Conservation (phyloP, 2,329 filamentous ascomycete genomes). For the Exserohilum turcica region DNA sequence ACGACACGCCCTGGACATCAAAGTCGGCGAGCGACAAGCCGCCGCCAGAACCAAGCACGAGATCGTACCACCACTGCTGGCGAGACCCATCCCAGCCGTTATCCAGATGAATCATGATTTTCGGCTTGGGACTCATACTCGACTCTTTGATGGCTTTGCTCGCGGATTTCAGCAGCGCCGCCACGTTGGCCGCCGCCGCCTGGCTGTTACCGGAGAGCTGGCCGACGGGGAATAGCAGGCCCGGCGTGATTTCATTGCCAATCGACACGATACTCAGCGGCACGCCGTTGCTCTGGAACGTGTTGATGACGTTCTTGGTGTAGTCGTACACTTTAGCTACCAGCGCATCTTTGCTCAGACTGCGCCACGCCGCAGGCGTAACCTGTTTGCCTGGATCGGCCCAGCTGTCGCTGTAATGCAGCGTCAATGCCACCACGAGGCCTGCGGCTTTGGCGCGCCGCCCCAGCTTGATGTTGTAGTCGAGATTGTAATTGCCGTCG, state of each 20-base stretch:
- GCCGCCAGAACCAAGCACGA: constrained; percentile 52
- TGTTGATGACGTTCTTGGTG: constrained; percentile 65
- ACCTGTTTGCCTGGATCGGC: constrained; percentile 69
- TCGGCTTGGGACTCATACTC: constrained; percentile 60
- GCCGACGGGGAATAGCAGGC: constrained; percentile 70
- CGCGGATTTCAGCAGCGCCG: constrained; percentile 67
- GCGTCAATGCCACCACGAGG: constrained; percentile 64
- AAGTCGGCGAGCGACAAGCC: constrained; percentile 61
- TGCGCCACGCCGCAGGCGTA: constrained; percentile 67
- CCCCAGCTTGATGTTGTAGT: constrained; percentile 72
- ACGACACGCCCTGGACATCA: constrained; percentile 74
- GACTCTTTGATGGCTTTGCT: constrained; percentile 69
- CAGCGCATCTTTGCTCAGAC: constrained; percentile 62
- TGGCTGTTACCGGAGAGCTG: constrained; percentile 59
- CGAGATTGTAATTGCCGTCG: constrained; percentile 68
- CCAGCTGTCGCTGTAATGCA: constrained; percentile 74
- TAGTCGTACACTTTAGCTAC: constrained; percentile 71
- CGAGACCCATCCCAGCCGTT: constrained; percentile 74
- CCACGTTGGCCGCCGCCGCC: constrained; percentile 60
- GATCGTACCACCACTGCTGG: constrained; percentile 69
- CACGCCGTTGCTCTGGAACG: constrained; percentile 62
- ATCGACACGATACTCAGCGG: constrained; percentile 68
- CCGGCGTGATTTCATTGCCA: constrained; percentile 73
- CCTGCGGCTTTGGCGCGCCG: constrained; percentile 67
- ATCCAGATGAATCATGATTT: constrained; percentile 76